A percentile compares a stretch with the other conserved stretches of the same genome.
Conservation (phyloP, 805 yeast genomes). For the Yarrowia keelungensis region DNA sequence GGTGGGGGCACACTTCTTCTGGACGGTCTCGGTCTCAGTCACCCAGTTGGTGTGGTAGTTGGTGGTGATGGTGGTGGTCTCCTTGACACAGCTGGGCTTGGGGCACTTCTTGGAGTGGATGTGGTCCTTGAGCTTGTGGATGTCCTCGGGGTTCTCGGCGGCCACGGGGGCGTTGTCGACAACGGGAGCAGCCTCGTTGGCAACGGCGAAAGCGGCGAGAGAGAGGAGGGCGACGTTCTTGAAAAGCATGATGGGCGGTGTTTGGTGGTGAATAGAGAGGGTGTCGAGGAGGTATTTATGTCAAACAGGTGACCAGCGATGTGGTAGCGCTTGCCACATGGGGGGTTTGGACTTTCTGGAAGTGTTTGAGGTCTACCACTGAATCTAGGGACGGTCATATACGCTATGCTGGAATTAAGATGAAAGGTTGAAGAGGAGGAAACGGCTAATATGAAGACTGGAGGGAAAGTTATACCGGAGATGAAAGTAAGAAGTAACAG, state of each 20-base stretch:
- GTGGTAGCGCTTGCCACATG: neutral
- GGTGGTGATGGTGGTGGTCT: slow-evolving; percentile 12
- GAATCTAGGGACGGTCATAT: too few species aligned
- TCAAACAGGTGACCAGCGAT: too few species aligned
- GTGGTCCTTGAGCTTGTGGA: slow-evolving; percentile 24
- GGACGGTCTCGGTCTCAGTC: slow-evolving; percentile 1
- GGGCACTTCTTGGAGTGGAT: slow-evolving; percentile 18
- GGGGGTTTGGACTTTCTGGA: too few species aligned
- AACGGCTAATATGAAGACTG: neutral
- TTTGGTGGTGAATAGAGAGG: neutral
- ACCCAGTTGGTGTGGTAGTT: slow-evolving; percentile 18
- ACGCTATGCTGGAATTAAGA: neutral
- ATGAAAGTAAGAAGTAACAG: neutral
- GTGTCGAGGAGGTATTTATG: neutral
- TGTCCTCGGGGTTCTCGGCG: slow-evolving; percentile 23
- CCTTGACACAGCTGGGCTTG: neutral
- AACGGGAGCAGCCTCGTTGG: slow-evolving; percentile 24
- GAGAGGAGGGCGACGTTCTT: slow-evolving; percentile 25
- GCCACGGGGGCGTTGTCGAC: slow-evolving; percentile 3
- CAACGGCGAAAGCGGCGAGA: slow-evolving; percentile 29
- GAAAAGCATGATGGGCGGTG: slow-evolving; percentile 8
- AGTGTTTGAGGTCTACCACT: too few species aligned
- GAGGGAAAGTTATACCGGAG: neutral
- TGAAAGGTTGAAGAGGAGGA: neutral
- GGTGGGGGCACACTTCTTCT: slow-evolving; percentile 25